A percentile compares a stretch with the other conserved stretches of the same genome.
Evolutionary conservation across 331 rosid species (phyloP).

Genomic region (Prunus yedoensis): DNA sequence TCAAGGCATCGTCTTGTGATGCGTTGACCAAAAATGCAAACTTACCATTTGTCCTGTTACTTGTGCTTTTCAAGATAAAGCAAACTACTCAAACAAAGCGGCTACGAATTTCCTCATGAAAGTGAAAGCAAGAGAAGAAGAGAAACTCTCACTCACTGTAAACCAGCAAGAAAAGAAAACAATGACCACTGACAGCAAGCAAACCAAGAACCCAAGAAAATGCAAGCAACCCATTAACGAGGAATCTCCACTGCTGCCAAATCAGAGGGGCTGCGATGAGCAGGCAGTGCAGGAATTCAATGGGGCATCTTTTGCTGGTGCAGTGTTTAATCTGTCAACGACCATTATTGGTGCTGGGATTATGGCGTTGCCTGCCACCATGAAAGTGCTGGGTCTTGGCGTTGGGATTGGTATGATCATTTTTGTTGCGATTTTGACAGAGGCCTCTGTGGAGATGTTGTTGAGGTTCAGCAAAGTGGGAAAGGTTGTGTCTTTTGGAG

Average conservation of each 20-base stretch:
- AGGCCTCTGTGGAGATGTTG: slow-evolving; percentile 52
- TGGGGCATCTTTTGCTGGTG: slow-evolving; percentile 50
- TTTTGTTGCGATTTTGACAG: slow-evolving; percentile 51
- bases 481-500: slow-evolving; percentile 38
- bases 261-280: background rate
- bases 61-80: no score
- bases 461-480: slow-evolving; percentile 56
- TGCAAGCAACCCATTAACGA: slow-evolving; percentile 19
- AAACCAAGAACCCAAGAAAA: slow-evolving; percentile 4
- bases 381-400: slow-evolving; percentile 56
- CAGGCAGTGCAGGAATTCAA: slow-evolving; percentile 8
- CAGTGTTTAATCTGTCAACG: slow-evolving; percentile 62
- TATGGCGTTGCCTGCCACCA: slow-evolving; percentile 77
- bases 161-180: background rate
- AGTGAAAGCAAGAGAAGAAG: background rate
- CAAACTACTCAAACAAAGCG: background rate
- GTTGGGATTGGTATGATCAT: slow-evolving; percentile 44
- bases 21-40: no score
- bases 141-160: background rate
- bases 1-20: no score
- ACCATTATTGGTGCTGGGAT: slow-evolving; percentile 78
- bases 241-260: slow-evolving; percentile 30
- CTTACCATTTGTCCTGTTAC: background rate
- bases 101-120: slow-evolving; percentile 2
- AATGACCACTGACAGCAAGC: slow-evolving; percentile 7